Conservation (phyloP, 2,329 filamentous ascomycete genomes). For the Tolypocladium tropicale region DNA sequence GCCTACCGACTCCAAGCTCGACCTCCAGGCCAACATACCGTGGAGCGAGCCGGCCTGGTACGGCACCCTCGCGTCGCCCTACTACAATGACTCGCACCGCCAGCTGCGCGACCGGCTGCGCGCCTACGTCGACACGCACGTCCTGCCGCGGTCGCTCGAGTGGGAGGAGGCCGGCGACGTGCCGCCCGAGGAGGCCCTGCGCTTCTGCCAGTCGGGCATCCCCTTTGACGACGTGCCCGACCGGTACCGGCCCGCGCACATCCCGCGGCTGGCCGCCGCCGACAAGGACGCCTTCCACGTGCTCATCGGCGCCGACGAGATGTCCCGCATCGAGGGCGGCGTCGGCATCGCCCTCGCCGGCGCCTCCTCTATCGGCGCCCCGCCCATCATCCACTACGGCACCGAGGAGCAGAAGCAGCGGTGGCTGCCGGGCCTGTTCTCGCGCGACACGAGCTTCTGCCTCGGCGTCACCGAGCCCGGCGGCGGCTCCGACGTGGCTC, state of each 20-base stretch:
- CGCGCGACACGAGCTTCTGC: conserved; percentile 49
- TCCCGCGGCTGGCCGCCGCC: conserved; percentile 27
- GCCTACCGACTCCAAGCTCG: conserved; percentile 9
- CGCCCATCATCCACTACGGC: conserved; percentile 54
- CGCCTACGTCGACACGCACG: conserved; percentile 46
- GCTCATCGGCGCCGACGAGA: conserved; percentile 45
- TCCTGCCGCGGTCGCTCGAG: conserved; percentile 48
- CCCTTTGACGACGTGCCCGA: conserved; percentile 23
- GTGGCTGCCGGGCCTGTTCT: conserved; percentile 50
- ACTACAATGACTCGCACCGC: conserved; percentile 54
- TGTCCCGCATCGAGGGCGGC: conserved; percentile 42
- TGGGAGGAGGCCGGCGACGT: conserved; percentile 52
- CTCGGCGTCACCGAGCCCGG: conserved; percentile 54
- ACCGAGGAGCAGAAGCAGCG: conserved; percentile 34
- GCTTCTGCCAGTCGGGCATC: conserved; percentile 28
- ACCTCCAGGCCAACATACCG: conserved; percentile 9
- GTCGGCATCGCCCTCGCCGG: conserved; percentile 48
- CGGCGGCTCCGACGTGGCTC: conserved; percentile 55
- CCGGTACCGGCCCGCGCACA: conserved; percentile 20
- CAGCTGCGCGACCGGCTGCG: conserved; percentile 46
- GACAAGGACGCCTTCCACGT: conserved; percentile 48
- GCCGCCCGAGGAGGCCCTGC: conserved; percentile 27
- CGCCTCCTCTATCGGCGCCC: conserved; percentile 51
- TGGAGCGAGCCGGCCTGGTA: conserved; percentile 19
- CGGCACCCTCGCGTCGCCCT: conserved; percentile 28